Base-by-base conservation (phyloP, 2,329 filamentous ascomycete genomes). In the Cytospora paraplurivora region DNA sequence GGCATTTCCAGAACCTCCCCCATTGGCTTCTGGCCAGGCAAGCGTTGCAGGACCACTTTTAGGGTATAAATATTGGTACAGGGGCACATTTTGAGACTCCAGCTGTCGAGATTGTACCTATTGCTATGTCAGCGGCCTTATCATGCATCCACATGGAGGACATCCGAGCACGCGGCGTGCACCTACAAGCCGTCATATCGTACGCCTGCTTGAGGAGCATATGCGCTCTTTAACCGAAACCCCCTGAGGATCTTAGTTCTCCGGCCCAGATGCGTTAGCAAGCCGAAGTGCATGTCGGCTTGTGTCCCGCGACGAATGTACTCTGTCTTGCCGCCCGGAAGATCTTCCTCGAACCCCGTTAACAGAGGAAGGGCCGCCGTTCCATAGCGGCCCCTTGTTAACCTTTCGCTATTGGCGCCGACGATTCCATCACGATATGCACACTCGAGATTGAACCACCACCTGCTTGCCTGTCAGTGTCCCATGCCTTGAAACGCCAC, bases 181-280 rank as follows among this genome's bases (percentile, higher is more conserved):
- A 75, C 82, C 72, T 74, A 86, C 82, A 85, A 67, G 57, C 85
- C 85, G 69, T 87, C 85, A 66, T 86, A 87, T 64, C 85, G 76
- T 34, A 87, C 69, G 2, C 85, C 85, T 2, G 76, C 81, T 41
- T 71, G 69, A 1, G 85, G 85, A 4, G 84, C 82, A 62, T 81
- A 76, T 1, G 77, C 75, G 62, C 84, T 86, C 66, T 77, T 77
- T 21, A 87, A 75, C 37, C 72, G 73, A 65, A 81, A 74, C 2
- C 84, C 83, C 54, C 85, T 74, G 32, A 87, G 71, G n/a, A 87
- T 74, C 19, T 82, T 79, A 52, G 85, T 78, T 12, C 76, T 75
- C 6, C 75, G 75, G 17, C 83, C 83, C 32, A 83, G 79, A 53
- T 80, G 76, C 1, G 76, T 77, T 44, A 87, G 74, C 11, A 86